phyloP scores from a whole-genome alignment of 179 eudicot genomes.

The Spergularia azorica region DNA sequence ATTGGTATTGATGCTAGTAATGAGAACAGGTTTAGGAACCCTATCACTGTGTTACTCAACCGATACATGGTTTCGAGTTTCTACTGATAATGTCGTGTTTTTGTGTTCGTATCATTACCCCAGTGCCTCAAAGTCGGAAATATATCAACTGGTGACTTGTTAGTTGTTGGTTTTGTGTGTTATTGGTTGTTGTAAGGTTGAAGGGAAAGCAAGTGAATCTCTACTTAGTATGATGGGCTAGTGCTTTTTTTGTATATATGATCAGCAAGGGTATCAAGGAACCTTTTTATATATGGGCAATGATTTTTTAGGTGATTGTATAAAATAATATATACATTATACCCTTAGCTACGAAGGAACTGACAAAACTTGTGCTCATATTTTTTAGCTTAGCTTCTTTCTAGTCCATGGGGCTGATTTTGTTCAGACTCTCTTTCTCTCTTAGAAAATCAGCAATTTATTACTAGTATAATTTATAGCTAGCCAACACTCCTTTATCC shows the following conservation, averaged over 20 bases:
- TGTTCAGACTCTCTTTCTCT: too few species aligned
- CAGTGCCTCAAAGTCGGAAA: not conserved
- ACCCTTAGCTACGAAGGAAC: conserved; percentile 40
- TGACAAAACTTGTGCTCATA: not conserved
- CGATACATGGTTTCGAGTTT: conserved; percentile 43
- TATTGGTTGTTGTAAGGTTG: not conserved
- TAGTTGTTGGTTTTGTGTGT: not conserved
- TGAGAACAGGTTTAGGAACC: conserved; percentile 80
- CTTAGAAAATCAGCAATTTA: too few species aligned
- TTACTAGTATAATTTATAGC: too few species aligned
- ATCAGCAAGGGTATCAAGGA: conserved; percentile 18
- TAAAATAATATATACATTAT: not conserved
- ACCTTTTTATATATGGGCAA: conserved; percentile 22
- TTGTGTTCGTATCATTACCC: not conserved
- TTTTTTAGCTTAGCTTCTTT: not conserved
- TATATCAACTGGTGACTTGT: too few species aligned
- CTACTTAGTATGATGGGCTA: conserved; percentile 23
- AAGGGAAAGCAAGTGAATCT: conserved; percentile 22
- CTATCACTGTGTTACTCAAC: conserved; percentile 87
- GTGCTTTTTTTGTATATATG: conserved; percentile 19
- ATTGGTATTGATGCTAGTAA: conserved; percentile 84
- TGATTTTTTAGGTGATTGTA: conserved; percentile 13
- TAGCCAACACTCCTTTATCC: too few species aligned
- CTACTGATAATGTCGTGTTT: not conserved
- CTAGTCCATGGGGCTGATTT: not conserved